Evolutionary conservation across 305 asterid genomes (phyloP).

Genomic region (Striga hermonthica): DNA sequence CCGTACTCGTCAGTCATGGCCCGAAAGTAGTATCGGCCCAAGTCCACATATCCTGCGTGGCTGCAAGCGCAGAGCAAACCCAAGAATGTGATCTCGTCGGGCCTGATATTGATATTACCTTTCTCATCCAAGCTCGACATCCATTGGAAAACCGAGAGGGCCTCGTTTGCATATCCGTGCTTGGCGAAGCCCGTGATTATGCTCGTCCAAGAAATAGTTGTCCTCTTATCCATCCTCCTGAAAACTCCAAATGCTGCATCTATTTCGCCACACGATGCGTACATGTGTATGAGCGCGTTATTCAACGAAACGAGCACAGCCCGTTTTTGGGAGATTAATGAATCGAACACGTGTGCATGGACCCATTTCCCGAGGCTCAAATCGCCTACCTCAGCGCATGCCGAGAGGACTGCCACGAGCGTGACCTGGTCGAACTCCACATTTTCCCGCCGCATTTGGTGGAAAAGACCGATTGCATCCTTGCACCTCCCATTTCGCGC

Average conservation of each 20-base stretch:
- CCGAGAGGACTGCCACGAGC: constrained; percentile 57
- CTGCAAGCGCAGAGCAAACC: constrained; percentile 79
- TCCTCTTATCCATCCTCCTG: constrained; percentile 45
- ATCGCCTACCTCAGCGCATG: constrained; percentile 75
- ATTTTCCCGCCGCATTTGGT: constrained; percentile 39
- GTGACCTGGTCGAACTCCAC: constrained; percentile 76
- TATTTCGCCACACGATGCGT: constrained; percentile 77
- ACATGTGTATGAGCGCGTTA: constrained; percentile 79
- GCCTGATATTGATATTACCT: constrained; percentile 37
- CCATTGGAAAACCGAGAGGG: constrained; percentile 53
- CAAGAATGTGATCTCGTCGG: constrained; percentile 63
- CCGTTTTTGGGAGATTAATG: constrained; percentile 29
- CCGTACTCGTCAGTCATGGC: constrained; percentile 56
- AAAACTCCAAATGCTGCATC: constrained; percentile 56
- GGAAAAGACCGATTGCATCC: constrained; percentile 53
- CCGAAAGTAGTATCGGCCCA: constrained; percentile 54
- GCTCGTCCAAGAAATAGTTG: constrained; percentile 68
- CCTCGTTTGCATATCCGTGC: constrained; percentile 65
- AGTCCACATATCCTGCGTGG: constrained; percentile 62
- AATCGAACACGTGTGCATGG: constrained; percentile 45
- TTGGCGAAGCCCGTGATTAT: constrained; percentile 76
- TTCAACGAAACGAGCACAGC: constrained; percentile 44
- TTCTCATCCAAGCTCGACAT: constrained; percentile 44
- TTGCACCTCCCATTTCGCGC: constrained; percentile 53
- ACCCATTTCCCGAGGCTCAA: constrained; percentile 62